Base-by-base conservation (phyloP, 805 yeast species). In the Candida pseudofarinosa region DNA sequence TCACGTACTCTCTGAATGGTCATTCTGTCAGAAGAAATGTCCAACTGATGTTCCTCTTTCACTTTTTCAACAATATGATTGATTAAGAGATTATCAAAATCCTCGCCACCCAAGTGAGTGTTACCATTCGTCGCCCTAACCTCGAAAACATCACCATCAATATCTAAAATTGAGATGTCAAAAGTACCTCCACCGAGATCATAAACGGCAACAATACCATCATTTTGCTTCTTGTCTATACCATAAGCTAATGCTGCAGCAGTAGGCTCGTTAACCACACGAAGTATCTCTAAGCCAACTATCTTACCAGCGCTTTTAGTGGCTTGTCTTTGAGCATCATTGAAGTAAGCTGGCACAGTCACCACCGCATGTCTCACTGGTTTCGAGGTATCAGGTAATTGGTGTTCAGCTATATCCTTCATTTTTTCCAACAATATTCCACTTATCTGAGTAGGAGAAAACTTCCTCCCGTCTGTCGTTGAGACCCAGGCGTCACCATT, bases 151-250 rank as follows among this genome's bases (percentile, higher is more conserved):
- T 89, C 88, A 52, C 80, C 85, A 54, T 83, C 91, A 45, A 85
- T 84, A 52, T 85, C 88, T 49, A 85, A 67, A 44, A 85, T 73
- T 13, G 91, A 84, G 36, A 85, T 84, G 65, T 85, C 95, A 62
- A 85, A 85, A 33, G 93, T 85, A 46, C 93, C 93, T 46, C 93
- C 93, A 52, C 93, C 93, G 51, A 85, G 73, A 64, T 85, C 95
- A 56, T 82, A 85, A 34, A 78, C 80, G 32, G 80, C 77, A 16
- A 78, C 69, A 35, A 75, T 66, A 33, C 80, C 79, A 56, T 76
- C 79, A 44, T 73, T 63, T 40, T 55, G 55, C 41, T 73, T 69
- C 53, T 75, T 72, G 51, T 82, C 85, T 20, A 84, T 67, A 37
- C 93, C 93, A 58, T 85, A 85, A 33, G 91, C 89, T 53, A 85